Conservation (phyloP, 352 stramenopile genomes). For the Pythium sp. region DNA sequence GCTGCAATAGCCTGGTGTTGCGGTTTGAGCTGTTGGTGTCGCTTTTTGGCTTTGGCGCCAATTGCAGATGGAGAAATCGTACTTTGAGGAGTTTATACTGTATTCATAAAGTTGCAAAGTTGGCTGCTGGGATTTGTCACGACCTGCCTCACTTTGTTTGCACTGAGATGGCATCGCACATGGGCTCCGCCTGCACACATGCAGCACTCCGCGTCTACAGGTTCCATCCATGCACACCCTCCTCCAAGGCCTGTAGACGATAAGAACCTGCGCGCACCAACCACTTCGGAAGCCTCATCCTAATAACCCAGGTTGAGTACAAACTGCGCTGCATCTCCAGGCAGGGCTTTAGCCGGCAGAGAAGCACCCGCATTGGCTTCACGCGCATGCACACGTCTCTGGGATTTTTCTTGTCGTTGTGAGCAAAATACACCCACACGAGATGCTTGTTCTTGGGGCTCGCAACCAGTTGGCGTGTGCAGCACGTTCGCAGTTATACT, state of each 20-base stretch:
- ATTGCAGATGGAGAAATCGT: neutral
- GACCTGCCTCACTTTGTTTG: too few species aligned
- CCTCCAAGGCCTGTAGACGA: neutral
- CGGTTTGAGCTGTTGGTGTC: neutral
- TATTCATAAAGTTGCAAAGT: neutral
- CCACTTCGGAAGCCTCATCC: too few species aligned
- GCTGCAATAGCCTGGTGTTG: neutral
- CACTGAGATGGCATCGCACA: neutral
- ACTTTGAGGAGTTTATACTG: neutral
- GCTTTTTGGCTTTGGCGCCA: slow-evolving; percentile 4
- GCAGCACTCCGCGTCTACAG: neutral
- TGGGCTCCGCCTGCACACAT: neutral
- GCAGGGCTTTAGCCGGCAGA: neutral
- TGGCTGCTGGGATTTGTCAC: too few species aligned
- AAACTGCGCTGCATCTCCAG: neutral
- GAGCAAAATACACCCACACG: neutral
- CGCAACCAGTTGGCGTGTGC: neutral
- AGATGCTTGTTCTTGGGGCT: neutral
- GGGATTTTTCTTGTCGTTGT: slow-evolving; percentile 9
- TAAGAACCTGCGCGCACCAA: neutral
- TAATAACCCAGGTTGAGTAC: neutral
- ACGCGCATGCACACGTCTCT: neutral
- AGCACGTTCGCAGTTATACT: neutral
- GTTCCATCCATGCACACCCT: neutral
- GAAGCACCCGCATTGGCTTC: neutral